Conservation (phyloP, 306 rosid species). For the Senna tora region DNA sequence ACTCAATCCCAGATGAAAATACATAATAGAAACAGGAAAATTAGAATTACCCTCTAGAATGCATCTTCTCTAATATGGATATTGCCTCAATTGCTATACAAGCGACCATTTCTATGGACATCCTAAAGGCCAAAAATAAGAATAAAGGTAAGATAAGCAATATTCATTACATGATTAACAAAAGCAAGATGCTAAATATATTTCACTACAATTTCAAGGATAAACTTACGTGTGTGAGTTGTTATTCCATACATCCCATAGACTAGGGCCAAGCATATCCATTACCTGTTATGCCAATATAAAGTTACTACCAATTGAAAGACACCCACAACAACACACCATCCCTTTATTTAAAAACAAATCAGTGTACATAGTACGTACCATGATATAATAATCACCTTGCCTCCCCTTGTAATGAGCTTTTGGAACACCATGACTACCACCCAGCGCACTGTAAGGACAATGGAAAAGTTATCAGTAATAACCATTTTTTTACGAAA, state of each 20-base stretch:
- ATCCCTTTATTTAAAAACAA: no score
- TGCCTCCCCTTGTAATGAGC: conserved; percentile 88
- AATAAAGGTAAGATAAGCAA: conserved; percentile 18
- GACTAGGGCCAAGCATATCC: conserved; percentile 95
- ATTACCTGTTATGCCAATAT: conserved; percentile 61
- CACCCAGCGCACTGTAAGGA: conserved; percentile 73
- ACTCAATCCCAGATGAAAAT: conserved; percentile 1
- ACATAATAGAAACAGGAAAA: conserved; percentile 32
- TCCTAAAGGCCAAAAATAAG: conserved; percentile 50
- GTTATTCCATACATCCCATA: conserved; percentile 95
- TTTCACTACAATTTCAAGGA: conserved; percentile 11
- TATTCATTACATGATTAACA: background rate
- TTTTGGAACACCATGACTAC: conserved; percentile 91
- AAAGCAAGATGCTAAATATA: background rate
- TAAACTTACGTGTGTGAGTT: conserved; percentile 71
- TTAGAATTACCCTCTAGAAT: conserved; percentile 71
- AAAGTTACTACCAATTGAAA: background rate
- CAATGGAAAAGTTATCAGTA: conserved; percentile 7
- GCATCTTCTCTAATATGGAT: conserved; percentile 94
- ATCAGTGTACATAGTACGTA: conserved; percentile 43
- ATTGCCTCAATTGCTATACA: conserved; percentile 95
- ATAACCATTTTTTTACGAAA: background rate
- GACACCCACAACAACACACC: no score
- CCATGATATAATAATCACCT: conserved; percentile 93
- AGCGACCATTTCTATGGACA: conserved; percentile 93